Base-by-base conservation (phyloP, 2,329 filamentous ascomycete genomes). In the Leptographium galeiforme region DNA sequence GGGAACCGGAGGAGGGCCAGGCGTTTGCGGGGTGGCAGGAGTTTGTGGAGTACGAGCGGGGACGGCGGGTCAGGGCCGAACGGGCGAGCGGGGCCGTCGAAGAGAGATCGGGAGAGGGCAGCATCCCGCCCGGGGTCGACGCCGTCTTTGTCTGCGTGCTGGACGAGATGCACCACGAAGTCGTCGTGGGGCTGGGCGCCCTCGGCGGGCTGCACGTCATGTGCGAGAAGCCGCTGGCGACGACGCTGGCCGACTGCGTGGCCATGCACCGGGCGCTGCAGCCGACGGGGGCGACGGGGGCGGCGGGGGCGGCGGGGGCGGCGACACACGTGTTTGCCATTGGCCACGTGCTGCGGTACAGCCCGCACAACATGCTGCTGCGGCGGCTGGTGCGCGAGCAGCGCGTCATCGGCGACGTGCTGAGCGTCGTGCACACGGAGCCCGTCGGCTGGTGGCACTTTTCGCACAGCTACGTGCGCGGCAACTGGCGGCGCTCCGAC, bases 401-500 rank as follows among this genome's bases (percentile, higher is more conserved):
- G 51, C 76, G 77, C 13, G 79, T 83, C 13, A 84, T 98, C 62
- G 93, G 93, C 8, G 86, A 96, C 53, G 74, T 96, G 34, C 72
- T 94, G 51, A 91, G 86, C 41, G 76, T 95, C 41, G 87, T 94
- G 58, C 93, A 97, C 67, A 93, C 88, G 0, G 93, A 97, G 66
- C 93, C 93, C 0, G 84, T 98, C 0, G 93, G 93, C 1, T 95
- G 86, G 83, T 97, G 89, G 88, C 93, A 97, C 66, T 97, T 94
- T 65, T 76, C 85, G 0, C 90, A 95, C 66, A 89, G 84, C 44
- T 95, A 91, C 61, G 91, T 97, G 39, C 79, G 87, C 47, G 93
- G 93, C 16, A 96, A 97, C 68, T 97, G 93, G 93, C 81, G 91
- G 7, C 87, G 87, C 57, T 82, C 88, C 59, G 84, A 81, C 0